phyloP scores from a whole-genome alignment of 306 rosid genomes.

The Fragaria iinumae region DNA sequence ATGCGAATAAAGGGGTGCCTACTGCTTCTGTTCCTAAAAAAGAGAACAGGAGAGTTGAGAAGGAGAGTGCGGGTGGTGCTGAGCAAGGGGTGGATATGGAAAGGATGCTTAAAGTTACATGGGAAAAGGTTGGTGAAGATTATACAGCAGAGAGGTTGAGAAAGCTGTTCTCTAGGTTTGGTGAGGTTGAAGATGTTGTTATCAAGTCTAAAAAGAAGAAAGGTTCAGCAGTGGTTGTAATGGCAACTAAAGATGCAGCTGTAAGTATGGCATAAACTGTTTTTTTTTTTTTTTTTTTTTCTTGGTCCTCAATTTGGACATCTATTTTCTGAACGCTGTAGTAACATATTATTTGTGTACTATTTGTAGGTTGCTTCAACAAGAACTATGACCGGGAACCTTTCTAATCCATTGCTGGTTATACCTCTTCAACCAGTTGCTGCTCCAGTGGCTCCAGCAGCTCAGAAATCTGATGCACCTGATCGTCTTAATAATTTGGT shows the following conservation, averaged over 20 bases:
- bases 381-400: constrained; percentile 61
- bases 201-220: constrained; percentile 65
- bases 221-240: constrained; percentile 87
- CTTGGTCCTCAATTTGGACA: not conserved
- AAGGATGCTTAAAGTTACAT: constrained; percentile 79
- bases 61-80: constrained; percentile 30
- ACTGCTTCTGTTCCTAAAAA: constrained; percentile 27
- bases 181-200: constrained; percentile 87
- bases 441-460: constrained; percentile 37
- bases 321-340: constrained; percentile 4
- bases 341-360: constrained; percentile 12
- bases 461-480: constrained; percentile 43
- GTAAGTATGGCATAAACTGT: constrained; percentile 39
- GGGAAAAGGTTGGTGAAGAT: constrained; percentile 82
- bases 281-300: not conserved
- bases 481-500: constrained; percentile 49
- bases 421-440: constrained; percentile 66
- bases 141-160: constrained; percentile 69
- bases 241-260: constrained; percentile 80
- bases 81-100: constrained; percentile 52
- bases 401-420: constrained; percentile 76
- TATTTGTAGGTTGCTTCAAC: constrained; percentile 63
- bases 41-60: constrained; percentile 34
- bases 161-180: constrained; percentile 66
- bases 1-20: constrained; percentile 42